Evolutionary conservation across 2,329 filamentous ascomycete genomes (phyloP), one percentile per base, ranked within the genome.

Genomic region (Magnaporthiopsis rhizophila): DNA sequence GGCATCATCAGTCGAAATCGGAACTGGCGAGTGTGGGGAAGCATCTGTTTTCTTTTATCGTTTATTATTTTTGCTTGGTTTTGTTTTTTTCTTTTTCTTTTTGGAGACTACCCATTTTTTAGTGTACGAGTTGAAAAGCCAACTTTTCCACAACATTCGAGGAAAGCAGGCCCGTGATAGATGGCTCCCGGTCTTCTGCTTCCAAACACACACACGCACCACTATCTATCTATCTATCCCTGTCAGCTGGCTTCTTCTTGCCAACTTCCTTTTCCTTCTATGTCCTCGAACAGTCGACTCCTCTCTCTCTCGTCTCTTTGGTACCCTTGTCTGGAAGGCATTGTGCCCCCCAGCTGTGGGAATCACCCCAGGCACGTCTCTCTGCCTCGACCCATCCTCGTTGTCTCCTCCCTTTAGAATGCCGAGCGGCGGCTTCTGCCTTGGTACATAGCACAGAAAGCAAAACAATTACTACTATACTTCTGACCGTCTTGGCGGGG

Each of bases 61-160:
- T n/a, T 45, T 13, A 18, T 59, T 2, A 11, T 61, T 45, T 61
- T 11, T 34, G 11, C 34, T 2, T 36, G 34, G 30, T 75, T 62
- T 58, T 9, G 75, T 62, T 58, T 9, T 58, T n/a, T 62, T 58
- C 2, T 58, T n/a, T 24, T 61, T 45, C 75, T 62, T 58, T 58
- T 58, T 58, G 24, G 24, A 58, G 26, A 58, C 57, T 28, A 32
- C 57, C 57, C 57, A 58, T 58, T 24, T 24, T 21, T 58, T 32
- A 58, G 8, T 58, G 57, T 58, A 58, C 57, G 57, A 58, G 57
- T 15, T 58, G 57, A 58, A 32, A 58, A 28, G 13, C 13, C 57
- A 18, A 28, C 30, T 18, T 28, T 15, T 53, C 8, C 18, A 21
- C n/a, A 9, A 24, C 45, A 53, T 24, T 53, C 21, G 8, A 53